Conservation (phyloP, 2,329 filamentous ascomycete species). For the Neophaeococcomyces aloes region DNA sequence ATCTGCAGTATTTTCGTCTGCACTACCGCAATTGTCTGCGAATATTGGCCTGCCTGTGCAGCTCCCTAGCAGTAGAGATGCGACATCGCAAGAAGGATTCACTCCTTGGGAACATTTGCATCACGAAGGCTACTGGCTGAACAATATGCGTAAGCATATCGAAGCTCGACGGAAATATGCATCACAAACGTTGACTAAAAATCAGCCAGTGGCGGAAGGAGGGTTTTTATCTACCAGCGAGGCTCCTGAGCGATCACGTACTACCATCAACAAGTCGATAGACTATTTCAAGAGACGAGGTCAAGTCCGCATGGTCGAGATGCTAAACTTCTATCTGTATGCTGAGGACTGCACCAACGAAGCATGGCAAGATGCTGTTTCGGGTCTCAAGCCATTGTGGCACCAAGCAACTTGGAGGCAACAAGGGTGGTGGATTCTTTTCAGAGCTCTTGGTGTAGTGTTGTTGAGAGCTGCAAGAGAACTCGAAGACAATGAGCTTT, state of each 20-base stretch:
- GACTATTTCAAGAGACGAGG: constrained; percentile 42
- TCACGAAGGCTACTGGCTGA: constrained; percentile 53
- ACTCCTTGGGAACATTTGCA: constrained; percentile 50
- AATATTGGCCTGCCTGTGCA: constrained; percentile 25
- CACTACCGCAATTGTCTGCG: not conserved
- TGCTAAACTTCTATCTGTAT: constrained; percentile 45
- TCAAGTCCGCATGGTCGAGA: constrained; percentile 46
- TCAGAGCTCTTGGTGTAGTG: constrained; percentile 43
- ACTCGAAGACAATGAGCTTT: constrained; percentile 36
- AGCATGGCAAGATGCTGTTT: constrained; percentile 42
- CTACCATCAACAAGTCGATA: constrained; percentile 38
- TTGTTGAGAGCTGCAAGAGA: constrained; percentile 44
- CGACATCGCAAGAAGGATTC: constrained; percentile 35
- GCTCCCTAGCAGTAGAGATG: constrained; percentile 27
- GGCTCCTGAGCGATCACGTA: constrained; percentile 45
- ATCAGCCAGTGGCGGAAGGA: no score
- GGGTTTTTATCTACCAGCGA: constrained; percentile 30
- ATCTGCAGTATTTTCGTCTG: constrained; percentile 1
- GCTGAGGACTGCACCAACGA: constrained; percentile 42
- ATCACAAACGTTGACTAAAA: constrained; percentile 47
- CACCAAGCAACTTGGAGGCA: constrained; percentile 46
- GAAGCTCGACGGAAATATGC: constrained; percentile 42
- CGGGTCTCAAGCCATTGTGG: constrained; percentile 46
- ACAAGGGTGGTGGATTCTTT: constrained; percentile 50
- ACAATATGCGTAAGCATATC: constrained; percentile 43